Base-by-base conservation (phyloP, 768 basidiomycete genomes). In the Phylloporus rhodoxanthus region DNA sequence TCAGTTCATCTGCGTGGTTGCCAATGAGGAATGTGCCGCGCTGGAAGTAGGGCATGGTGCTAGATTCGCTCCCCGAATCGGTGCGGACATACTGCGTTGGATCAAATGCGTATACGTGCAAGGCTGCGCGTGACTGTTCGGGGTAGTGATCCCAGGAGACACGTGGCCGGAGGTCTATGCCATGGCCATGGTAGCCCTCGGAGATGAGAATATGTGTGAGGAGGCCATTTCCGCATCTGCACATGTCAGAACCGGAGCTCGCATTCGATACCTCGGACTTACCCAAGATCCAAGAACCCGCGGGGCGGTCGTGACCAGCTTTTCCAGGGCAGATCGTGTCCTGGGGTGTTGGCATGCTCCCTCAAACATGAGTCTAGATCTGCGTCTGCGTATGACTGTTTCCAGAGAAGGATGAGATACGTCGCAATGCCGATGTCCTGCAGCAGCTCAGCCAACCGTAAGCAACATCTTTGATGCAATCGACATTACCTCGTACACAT, bases 391-490 rank as follows among this genome's bases (percentile, higher is more conserved):
- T 81, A 95, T 13, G 81, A 82, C 30, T 79, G 73, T 58, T 86
- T 90, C 95, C 95, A 97, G 4, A 97, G 70, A 1, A 95, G 75
- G 69, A 97, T 91, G 23, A 98, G 73, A 65, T 88, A 97, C 2
- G 91, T 91, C 2, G 92, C 92, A 37, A 98, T 94, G 14, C 91
- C 91, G 30, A 97, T 91, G 63, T 98, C 95, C 87, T 95, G 57
- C 28, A 40, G 32, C 14, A 10, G 8, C 26, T 42, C 15, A 42
- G 2, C 19, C 19, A 38, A 13, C 19, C 10, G 10, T 13, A 38
- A 19, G 19, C 7, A 9, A 36, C 34, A 13, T 33, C 33, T 6
- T n/a, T 6, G 20, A 13, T 11, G 20, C 19, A 9, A 17, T 20
- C 17, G 37, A 26, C n/a, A 10, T 23, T 48, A 84, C 88, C 79